Evolutionary conservation across 169 alveolate genomes (phyloP).

Genomic region (Toxoplasma gondii): DNA sequence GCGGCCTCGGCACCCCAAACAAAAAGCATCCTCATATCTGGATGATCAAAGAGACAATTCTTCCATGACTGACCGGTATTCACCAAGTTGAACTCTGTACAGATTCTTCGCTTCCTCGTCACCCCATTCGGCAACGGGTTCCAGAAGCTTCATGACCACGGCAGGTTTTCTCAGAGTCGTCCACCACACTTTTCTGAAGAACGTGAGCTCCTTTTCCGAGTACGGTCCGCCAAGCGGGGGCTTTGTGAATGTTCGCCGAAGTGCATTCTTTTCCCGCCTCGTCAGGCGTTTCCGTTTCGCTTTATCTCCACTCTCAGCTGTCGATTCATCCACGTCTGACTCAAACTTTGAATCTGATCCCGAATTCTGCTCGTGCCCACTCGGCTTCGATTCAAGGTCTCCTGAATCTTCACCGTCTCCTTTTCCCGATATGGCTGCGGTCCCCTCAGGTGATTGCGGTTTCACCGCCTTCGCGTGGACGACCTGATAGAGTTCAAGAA

Average conservation of each 20-base stretch:
- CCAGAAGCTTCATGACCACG: not conserved
- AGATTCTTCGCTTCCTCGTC: conserved; percentile 13
- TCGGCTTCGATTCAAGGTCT: not conserved
- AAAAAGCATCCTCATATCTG: no score
- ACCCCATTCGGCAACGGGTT: conserved; percentile 22
- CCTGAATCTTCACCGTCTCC: not conserved
- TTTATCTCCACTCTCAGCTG: not conserved
- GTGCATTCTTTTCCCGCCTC: not conserved
- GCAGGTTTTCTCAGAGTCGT: not conserved
- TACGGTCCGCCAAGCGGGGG: not conserved
- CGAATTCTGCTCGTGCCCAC: not conserved
- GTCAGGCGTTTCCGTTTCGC: not conserved
- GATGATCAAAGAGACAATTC: no score
- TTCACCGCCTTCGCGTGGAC: conserved; percentile 4
- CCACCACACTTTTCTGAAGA: not conserved
- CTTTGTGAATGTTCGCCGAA: not conserved
- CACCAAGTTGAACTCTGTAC: not conserved
- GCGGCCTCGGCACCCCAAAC: no score
- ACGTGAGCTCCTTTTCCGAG: not conserved
- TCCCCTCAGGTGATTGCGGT: not conserved
- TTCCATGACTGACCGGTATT: not conserved
- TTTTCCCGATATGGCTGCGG: not conserved
- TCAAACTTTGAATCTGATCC: no score
- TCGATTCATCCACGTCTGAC: not conserved
- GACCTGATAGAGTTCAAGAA: not conserved